These are phyloP conservation scores for Didymella glomerata DNA, from an alignment of 2,329 filamentous ascomycete genomes.

Conservation along the genomic window DNA sequence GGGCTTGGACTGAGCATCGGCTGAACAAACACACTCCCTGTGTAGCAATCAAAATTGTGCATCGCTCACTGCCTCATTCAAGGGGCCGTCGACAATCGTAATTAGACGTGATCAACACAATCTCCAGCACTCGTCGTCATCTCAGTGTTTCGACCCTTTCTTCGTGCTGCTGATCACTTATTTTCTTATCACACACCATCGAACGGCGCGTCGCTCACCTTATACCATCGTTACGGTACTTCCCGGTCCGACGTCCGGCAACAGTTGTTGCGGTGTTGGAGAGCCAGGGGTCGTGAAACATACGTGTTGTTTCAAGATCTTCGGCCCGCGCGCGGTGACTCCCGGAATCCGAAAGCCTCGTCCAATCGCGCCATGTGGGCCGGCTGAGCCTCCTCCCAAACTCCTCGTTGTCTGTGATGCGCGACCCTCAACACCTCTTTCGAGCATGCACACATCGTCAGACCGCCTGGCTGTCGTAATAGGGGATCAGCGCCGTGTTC, in stretches of 20 bases:
- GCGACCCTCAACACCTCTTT: neutral
- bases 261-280: neutral
- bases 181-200: neutral
- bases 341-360: constrained; percentile 15
- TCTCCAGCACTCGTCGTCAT: neutral
- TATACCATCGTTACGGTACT: neutral
- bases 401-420: neutral
- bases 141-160: neutral
- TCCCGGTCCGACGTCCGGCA: neutral
- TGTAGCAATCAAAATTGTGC: neutral
- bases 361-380: constrained; percentile 10
- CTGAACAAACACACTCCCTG: constrained; percentile 5
- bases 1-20: constrained; percentile 32
- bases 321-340: constrained; percentile 22
- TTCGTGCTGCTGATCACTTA: neutral
- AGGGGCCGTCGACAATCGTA: neutral
- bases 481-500: neutral
- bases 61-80: neutral
- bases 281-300: constrained; percentile 14
- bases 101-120: neutral
- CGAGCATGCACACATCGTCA: neutral
- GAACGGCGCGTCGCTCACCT: neutral
- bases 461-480: constrained; percentile 9
- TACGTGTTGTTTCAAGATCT: constrained; percentile 17
- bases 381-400: constrained; percentile 9